These are phyloP conservation scores for Simmondsia chinensis DNA, from an alignment of 148 eudicot species.

Conservation along the genomic window DNA sequence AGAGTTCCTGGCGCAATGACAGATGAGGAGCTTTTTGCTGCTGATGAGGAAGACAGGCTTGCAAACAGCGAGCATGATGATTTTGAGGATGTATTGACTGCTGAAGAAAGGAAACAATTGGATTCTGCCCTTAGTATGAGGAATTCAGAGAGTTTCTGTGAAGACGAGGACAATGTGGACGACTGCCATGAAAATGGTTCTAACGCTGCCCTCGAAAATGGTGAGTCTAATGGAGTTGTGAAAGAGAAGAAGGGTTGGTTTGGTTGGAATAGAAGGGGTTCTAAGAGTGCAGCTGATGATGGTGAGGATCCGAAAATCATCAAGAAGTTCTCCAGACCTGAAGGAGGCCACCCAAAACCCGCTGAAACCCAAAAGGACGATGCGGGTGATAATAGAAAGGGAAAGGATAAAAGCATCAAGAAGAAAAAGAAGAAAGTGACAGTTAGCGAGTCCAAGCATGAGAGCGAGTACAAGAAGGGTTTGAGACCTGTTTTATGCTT, in stretches of 20 bases:
- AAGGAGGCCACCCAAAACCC: slow-evolving; percentile 31
- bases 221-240: slow-evolving; percentile 41
- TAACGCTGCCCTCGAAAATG: slow-evolving; percentile 33
- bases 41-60: slow-evolving; percentile 45
- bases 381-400: slow-evolving; percentile 36
- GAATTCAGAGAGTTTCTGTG: slow-evolving; percentile 42
- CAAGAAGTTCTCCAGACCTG: slow-evolving; percentile 70
- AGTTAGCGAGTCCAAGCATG: slow-evolving; percentile 44
- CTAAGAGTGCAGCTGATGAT: slow-evolving; percentile 42
- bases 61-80: slow-evolving; percentile 63
- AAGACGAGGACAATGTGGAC: slow-evolving; percentile 46
- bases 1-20: slow-evolving; percentile 93
- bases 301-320: slow-evolving; percentile 45
- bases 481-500: slow-evolving; percentile 85
- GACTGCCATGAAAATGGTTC: slow-evolving; percentile 34
- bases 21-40: slow-evolving; percentile 82
- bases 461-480: slow-evolving; percentile 86
- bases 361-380: slow-evolving; percentile 44
- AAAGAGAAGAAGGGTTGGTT: slow-evolving; percentile 85
- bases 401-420: slow-evolving; percentile 54
- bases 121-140: slow-evolving; percentile 77
- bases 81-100: slow-evolving; percentile 66
- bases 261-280: slow-evolving; percentile 71
- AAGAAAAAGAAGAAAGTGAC: slow-evolving; percentile 82
- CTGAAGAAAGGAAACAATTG: slow-evolving; percentile 70